Evolutionary conservation across 176 grass and related monocot species (phyloP).

Genomic region (Avena eriantha): DNA sequence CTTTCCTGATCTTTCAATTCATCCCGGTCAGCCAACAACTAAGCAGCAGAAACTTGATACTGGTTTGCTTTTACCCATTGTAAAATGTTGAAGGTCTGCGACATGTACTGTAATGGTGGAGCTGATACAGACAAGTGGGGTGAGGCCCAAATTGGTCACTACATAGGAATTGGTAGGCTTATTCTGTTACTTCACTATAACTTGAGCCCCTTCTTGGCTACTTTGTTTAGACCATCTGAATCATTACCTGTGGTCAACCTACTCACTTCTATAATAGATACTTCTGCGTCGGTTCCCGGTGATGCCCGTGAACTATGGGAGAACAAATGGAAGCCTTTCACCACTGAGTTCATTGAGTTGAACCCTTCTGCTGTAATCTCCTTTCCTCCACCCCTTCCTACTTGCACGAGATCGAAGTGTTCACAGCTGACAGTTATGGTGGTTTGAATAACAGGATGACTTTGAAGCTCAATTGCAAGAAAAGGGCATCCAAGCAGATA

Average conservation of each 20-base stretch:
- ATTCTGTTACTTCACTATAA: constrained; percentile 2
- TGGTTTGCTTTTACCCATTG: constrained; percentile 13
- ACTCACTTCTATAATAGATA: constrained; percentile 44
- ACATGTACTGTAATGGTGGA: constrained; percentile 72
- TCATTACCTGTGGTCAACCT: constrained; percentile 6
- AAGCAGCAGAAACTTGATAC: neutral
- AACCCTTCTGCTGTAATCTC: constrained; percentile 70
- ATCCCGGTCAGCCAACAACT: neutral
- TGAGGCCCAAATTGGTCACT: constrained; percentile 76
- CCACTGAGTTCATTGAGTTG: constrained; percentile 65
- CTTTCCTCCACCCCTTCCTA: neutral
- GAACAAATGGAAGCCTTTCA: constrained; percentile 69
- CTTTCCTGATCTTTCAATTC: neutral
- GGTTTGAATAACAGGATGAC: constrained; percentile 58
- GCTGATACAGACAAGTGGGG: constrained; percentile 72
- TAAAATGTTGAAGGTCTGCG: constrained; percentile 66
- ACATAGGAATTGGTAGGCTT: constrained; percentile 72
- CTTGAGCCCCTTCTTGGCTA: neutral
- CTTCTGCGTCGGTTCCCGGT: constrained; percentile 45
- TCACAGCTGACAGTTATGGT: constrained; percentile 36
- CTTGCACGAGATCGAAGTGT: neutral
- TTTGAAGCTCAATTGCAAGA: constrained; percentile 66
- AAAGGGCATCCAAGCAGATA: constrained; percentile 69
- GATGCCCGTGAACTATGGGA: constrained; percentile 73
- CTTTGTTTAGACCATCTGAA: constrained; percentile 24